These are phyloP conservation scores for Jaenimonas drosophilae DNA, from an alignment of 208 protist genomes.

Conservation along the genomic window DNA sequence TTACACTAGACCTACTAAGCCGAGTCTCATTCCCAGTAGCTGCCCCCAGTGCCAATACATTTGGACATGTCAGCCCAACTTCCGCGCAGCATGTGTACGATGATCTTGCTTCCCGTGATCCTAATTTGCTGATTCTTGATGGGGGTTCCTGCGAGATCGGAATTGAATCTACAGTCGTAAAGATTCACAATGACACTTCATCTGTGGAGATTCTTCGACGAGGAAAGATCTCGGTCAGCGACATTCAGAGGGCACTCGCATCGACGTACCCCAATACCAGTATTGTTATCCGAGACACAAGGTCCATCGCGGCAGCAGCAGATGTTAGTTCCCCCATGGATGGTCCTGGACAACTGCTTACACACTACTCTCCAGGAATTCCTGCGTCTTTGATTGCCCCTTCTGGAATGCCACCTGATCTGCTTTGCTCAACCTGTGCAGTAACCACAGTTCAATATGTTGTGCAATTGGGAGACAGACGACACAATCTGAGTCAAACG, in stretches of 20 bases:
- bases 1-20: slow-evolving; percentile 52
- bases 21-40: slow-evolving; percentile 75
- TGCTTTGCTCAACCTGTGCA: background rate
- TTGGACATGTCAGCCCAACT: slow-evolving; percentile 90
- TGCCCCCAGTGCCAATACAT: slow-evolving; percentile 90
- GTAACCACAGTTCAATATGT: slow-evolving; percentile 1
- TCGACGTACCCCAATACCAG: slow-evolving; percentile 24
- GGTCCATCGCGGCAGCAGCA: slow-evolving; percentile 17
- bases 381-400: slow-evolving; percentile 65
- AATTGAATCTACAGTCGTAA: slow-evolving; percentile 91
- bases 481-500: slow-evolving; percentile 19
- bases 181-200: slow-evolving; percentile 28
- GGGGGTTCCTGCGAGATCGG: slow-evolving; percentile 80
- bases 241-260: slow-evolving; percentile 42
- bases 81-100: slow-evolving; percentile 82
- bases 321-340: slow-evolving; percentile 48
- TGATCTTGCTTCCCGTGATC: slow-evolving; percentile 78
- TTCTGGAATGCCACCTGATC: slow-evolving; percentile 16
- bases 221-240: slow-evolving; percentile 58
- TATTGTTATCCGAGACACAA: slow-evolving; percentile 59
- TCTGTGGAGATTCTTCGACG: slow-evolving; percentile 68
- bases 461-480: slow-evolving; percentile 17
- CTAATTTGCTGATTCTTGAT: slow-evolving; percentile 76
- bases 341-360: slow-evolving; percentile 88
- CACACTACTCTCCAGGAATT: slow-evolving; percentile 83